Evolutionary conservation across 495 filamentous ascomycete species (phyloP), one percentile per base, ranked within the genome.

Genomic region (Astrocystis sublimbata): DNA sequence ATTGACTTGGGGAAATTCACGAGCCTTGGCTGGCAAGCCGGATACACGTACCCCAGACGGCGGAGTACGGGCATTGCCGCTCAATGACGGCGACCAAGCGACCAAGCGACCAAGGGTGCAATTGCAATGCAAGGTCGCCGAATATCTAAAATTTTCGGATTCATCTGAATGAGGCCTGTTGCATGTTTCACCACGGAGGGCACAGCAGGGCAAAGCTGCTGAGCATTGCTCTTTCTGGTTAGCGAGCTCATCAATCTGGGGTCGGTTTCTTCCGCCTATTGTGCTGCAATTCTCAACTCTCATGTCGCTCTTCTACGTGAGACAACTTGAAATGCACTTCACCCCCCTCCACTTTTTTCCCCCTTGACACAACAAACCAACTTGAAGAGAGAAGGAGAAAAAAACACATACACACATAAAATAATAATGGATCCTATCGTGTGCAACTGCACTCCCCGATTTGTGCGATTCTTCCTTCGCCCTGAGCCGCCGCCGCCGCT

Each of bases 261-360:
- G 58, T 61, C 58, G 58, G 58, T 26, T 61, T 53, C 40, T 61
- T 40, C 58, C 58, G 58, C 15, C 42, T 49, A 24, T 58, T 36
- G 12, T 36, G n/a, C 31, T 38, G 7, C 1, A 7, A 7, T 56
- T 56, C 13, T 26, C 1, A 7, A 7, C 43, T 56, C 13, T 26
- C 46, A 30, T 30, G 6, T 26, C 24, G 46, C 46, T 54, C 13
- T 41, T 42, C 52, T 28, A 54, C 19, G 21, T 38, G 51, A 54
- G 51, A 54, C 51, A 35, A 8, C 40, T n/a, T n/a, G n/a, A 42
- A 36, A 36, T 36, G 6, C 30, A 30, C 33, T 49, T 26, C 46
- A 30, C 46, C 26, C 30, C 46, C 46, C 30, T 33, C 49, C 10
- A 5, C 49, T 15, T 30, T 35, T 30, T 30, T 10, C 49, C 30